Evolutionary conservation across 805 yeast species (phyloP).

Genomic region (Starmerella apis): DNA sequence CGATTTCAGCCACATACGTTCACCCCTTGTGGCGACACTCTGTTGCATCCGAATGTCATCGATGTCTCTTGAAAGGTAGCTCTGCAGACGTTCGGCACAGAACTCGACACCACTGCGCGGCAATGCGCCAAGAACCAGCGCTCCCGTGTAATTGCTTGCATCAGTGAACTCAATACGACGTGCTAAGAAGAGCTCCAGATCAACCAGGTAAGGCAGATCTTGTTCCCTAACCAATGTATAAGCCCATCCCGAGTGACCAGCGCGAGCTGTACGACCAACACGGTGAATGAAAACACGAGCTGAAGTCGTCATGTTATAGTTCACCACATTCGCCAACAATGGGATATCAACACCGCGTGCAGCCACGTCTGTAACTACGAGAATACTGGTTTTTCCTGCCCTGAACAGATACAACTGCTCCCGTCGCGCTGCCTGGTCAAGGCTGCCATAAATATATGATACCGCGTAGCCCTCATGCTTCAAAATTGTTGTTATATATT

Average conservation of each 20-base stretch:
- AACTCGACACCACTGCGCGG: constrained; percentile 67
- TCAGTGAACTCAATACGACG: constrained; percentile 43
- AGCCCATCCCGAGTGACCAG: constrained; percentile 97
- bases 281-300: constrained; percentile 92
- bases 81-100: constrained; percentile 60
- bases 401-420: constrained; percentile 79
- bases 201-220: constrained; percentile 83
- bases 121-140: constrained; percentile 71
- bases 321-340: constrained; percentile 85
- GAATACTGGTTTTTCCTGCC: constrained; percentile 67
- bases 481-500: constrained; percentile 63
- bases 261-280: constrained; percentile 99
- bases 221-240: constrained; percentile 74
- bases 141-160: constrained; percentile 59
- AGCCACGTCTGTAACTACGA: constrained; percentile 87
- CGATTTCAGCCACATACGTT: constrained; percentile 73
- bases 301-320: constrained; percentile 80
- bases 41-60: constrained; percentile 50
- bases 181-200: constrained; percentile 81
- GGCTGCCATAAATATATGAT: constrained; percentile 84
- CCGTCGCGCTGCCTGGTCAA: constrained; percentile 90
- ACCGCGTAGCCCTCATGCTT: constrained; percentile 73
- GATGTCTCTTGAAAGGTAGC: constrained; percentile 48
- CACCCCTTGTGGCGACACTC: constrained; percentile 77
- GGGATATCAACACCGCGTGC: constrained; percentile 99